A percentile compares a stretch with the other conserved stretches of the same genome.
phyloP scores from a whole-genome alignment of 2,329 filamentous ascomycete species.

The Botryosphaeria agaves region DNA sequence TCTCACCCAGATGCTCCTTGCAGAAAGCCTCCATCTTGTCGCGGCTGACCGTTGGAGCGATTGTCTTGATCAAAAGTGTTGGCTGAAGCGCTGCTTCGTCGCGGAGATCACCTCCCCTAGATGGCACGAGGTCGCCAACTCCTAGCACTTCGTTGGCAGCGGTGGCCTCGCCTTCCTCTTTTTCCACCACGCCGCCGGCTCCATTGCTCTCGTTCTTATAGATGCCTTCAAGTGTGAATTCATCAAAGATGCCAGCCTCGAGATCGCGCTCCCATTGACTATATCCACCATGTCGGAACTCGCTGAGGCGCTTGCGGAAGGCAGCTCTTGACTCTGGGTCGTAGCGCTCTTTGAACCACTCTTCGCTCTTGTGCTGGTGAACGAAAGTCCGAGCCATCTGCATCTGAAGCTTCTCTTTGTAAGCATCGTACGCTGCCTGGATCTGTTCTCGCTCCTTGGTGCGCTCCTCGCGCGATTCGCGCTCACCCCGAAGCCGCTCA shows the following conservation, averaged over 20 bases:
- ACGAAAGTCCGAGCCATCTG: constrained; percentile 82
- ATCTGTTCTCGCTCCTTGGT: constrained; percentile 67
- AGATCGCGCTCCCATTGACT: constrained; percentile 81
- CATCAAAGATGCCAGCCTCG: constrained; percentile 72
- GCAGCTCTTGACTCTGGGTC: constrained; percentile 64
- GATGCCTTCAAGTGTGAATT: constrained; percentile 85
- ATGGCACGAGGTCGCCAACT: constrained; percentile 77
- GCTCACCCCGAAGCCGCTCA: constrained; percentile 43
- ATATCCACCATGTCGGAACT: constrained; percentile 64
- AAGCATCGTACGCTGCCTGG: constrained; percentile 48
- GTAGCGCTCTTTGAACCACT: constrained; percentile 97
- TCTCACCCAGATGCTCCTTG: constrained; percentile 82
- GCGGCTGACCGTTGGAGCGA: constrained; percentile 88
- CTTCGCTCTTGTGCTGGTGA: constrained; percentile 78
- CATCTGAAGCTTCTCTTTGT: constrained; percentile 47
- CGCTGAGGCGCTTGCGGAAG: constrained; percentile 58
- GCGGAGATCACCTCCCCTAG: constrained; percentile 66
- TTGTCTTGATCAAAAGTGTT: constrained; percentile 92
- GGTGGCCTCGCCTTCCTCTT: constrained; percentile 87
- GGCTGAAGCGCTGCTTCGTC: constrained; percentile 82
- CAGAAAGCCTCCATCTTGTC: constrained; percentile 88
- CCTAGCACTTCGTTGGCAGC: constrained; percentile 84
- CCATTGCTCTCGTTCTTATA: constrained; percentile 88
- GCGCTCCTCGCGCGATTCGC: constrained; percentile 54
- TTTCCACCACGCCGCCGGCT: constrained; percentile 68